Base-by-base conservation (phyloP, 2,329 filamentous ascomycete species). In the Verticillium tricorpus region DNA sequence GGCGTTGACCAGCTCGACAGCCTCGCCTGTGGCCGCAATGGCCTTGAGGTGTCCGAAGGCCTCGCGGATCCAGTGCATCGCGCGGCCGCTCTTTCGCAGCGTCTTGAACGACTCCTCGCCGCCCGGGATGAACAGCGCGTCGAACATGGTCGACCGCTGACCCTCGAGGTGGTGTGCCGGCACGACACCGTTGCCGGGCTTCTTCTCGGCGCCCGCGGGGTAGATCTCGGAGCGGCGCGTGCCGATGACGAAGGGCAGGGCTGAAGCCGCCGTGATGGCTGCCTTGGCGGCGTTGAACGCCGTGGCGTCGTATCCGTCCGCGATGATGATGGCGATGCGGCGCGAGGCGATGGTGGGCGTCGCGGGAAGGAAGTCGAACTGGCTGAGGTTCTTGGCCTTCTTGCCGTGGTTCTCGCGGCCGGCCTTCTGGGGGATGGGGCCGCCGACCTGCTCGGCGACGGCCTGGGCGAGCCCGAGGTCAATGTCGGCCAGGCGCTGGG, bases 41-140 rank as follows among this genome's bases (percentile, higher is more conserved):
- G 90, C 79, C 79, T 95, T 95, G 58, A 93, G 80, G 65, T 95
- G 91, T 0, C 90, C 91, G 67, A 94, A 95, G 0, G 91, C 89
- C 73, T 95, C 92, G 2, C 89, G 84, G 4, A 94, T 77, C 85
- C 89, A 95, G 77, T 94, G 89, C 1, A 90, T 70, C 0, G 89
- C 89, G 19, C 90, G 87, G 0, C 91, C 91, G 64, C 83, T 91
- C 77, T 87, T 85, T 61, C 82, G 76, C 0, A 95, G 82, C 0
- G 85, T 86, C 59, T 83, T 77, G 55, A 90, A 76, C 1, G 86
- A 85, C 62, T 87, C 80, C 0, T 82, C 78, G 1, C 92, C 91
- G 1, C 90, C 90, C 1, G 91, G 91, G 2, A 96, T 77, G 69
- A 92, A 93, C 32, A 93, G 71, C 0, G 90, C 88, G 71, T 95